Evolutionary conservation across 1,284 basidiomycete species (phyloP).

Genomic region (Ustilago xerochloae): DNA sequence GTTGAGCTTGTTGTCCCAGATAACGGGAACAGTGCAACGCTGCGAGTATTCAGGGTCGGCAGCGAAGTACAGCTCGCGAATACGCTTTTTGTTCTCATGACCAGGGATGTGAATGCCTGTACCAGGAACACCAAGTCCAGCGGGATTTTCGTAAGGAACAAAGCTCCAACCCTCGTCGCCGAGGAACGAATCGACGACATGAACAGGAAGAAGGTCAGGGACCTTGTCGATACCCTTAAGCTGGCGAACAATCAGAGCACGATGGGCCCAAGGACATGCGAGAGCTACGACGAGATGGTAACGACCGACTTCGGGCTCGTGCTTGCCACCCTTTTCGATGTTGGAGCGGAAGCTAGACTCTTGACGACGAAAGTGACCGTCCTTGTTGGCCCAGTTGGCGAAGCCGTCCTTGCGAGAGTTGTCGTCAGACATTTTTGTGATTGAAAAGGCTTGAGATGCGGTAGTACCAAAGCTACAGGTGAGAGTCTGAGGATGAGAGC

Average conservation of each 20-base stretch:
- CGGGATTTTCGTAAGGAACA: constrained; percentile 69
- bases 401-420: constrained; percentile 52
- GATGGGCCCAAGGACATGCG: constrained; percentile 85
- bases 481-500: background rate
- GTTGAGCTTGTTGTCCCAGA: constrained; percentile 91
- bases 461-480: constrained; percentile 1
- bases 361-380: constrained; percentile 85
- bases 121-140: constrained; percentile 47
- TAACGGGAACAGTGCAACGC: constrained; percentile 74
- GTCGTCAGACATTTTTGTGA: constrained; percentile 18
- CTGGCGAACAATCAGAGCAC: constrained; percentile 86
- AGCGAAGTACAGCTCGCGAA: constrained; percentile 86
- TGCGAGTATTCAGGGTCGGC: constrained; percentile 73
- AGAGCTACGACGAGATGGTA: constrained; percentile 62
- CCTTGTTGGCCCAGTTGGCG: constrained; percentile 70
- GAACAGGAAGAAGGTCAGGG: constrained; percentile 74
- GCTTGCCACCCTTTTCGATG: constrained; percentile 80
- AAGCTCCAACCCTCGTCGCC: constrained; percentile 89
- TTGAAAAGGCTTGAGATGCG: background rate
- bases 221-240: constrained; percentile 90
- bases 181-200: constrained; percentile 83
- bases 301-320: constrained; percentile 82
- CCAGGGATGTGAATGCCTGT: constrained; percentile 62
- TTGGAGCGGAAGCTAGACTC: constrained; percentile 77
- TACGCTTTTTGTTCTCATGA: constrained; percentile 72